Conservation (phyloP, 108 stramenopile genomes). For the Skeletonema menzelii region DNA sequence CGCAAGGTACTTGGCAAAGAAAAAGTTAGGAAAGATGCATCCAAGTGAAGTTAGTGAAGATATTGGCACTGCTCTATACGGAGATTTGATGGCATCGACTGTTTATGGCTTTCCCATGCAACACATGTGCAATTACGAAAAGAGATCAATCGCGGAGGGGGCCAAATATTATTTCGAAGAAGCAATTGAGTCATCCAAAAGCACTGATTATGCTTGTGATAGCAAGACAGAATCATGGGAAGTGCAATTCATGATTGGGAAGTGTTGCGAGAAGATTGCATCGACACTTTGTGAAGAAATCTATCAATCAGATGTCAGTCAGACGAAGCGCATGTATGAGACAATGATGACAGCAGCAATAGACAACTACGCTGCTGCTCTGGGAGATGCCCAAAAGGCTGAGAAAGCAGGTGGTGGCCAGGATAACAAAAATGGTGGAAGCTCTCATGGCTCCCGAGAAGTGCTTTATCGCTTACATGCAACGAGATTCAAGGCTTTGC, state of each 20-base stretch:
- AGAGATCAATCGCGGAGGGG: constrained; percentile 57
- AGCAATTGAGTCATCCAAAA: constrained; percentile 43
- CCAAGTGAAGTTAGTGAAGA: constrained; percentile 71
- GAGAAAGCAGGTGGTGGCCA: constrained; percentile 52
- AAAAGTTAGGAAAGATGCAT: constrained; percentile 36
- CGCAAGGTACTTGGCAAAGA: constrained; percentile 43
- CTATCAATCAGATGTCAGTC: constrained; percentile 20
- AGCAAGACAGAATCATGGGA: constrained; percentile 62
- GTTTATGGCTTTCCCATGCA: constrained; percentile 80
- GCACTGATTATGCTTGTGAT: constrained; percentile 34
- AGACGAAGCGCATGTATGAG: constrained; percentile 60
- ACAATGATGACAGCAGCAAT: constrained; percentile 56
- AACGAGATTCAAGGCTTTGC: constrained; percentile 73
- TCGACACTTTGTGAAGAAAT: constrained; percentile 54
- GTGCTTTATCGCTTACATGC: constrained; percentile 82
- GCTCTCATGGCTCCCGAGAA: constrained; percentile 79
- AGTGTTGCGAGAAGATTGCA: constrained; percentile 86
- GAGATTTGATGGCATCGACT: constrained; percentile 70
- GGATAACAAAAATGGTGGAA: constrained; percentile 67
- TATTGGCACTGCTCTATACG: constrained; percentile 64
- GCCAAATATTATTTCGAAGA: constrained; percentile 62
- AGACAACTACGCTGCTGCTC: constrained; percentile 53
- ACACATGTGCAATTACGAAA: constrained; percentile 51
- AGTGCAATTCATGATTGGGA: constrained; percentile 79
- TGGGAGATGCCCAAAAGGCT: constrained; percentile 48